Evolutionary conservation across 2,329 filamentous ascomycete genomes (phyloP), one percentile per base, ranked within the genome.

Genomic region (Sordariomycetes sp.): DNA sequence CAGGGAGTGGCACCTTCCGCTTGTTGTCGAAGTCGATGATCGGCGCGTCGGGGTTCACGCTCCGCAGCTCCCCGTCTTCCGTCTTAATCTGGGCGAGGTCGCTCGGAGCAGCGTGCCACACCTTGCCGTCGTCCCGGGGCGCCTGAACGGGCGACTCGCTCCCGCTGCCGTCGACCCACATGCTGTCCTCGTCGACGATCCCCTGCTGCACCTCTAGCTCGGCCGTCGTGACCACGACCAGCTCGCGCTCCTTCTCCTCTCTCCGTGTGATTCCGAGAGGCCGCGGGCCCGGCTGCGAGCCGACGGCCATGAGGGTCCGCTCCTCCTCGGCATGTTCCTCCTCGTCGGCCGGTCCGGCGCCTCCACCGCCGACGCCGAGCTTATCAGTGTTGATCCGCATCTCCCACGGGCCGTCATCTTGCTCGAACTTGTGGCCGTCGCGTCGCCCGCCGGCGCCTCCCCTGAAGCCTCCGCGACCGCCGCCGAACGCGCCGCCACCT

Each of bases 121-220:
- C 70, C 22, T 62, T 62, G 20, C 71, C 72, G 42, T 70, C 69
- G 15, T 65, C 65, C 25, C 69, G 65, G 34, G 68, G 67, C 3
- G 58, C 59, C 4, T 59, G 60, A 3, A 64, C 63, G 53, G 61
- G 66, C 55, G 62, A 60, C 53, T 61, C 51, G 24, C 25, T 66
- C 54, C 62, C 64, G 59, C 58, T 68, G 1, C 65, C 69, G 28
- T 75, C 70, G 8, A 77, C 70, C 65, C 73, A 78, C 6, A 78
- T 69, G 45, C 73, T 73, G 36, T 76, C 73, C 57, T 76, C 74
- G 50, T 74, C 71, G 51, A 69, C 72, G 0, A 70, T 72, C 2
- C 75, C 73, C 59, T 81, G 76, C 55, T 77, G 74, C 0, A 77
- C 78, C 61, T 81, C 76, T 13, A 82, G 70, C 61, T 83, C 79